A percentile compares a stretch with the other conserved stretches of the same genome.
phyloP scores from a whole-genome alignment of 192 early-diverging fungal genomes.

The Backusella tarrabulga region DNA sequence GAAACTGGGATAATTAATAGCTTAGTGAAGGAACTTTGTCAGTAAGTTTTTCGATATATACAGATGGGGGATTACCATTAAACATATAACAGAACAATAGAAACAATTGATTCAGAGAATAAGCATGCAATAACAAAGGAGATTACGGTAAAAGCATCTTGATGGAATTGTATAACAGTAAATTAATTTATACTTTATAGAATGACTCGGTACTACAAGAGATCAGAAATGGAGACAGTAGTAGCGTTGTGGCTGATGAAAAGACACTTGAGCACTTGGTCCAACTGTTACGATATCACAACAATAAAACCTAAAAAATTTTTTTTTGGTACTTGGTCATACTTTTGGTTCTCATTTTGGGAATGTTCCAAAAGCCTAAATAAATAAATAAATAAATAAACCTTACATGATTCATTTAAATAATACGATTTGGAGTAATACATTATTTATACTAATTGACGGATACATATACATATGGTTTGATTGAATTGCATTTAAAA shows the following conservation, averaged over 20 bases:
- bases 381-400: too few relatives aligned
- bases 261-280: background rate
- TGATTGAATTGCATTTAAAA: too few relatives aligned
- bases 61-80: background rate
- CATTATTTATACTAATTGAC: too few relatives aligned
- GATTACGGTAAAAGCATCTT: background rate
- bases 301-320: background rate
- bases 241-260: background rate
- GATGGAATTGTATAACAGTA: background rate
- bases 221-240: background rate
- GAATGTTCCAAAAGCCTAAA: too few relatives aligned
- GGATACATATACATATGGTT: too few relatives aligned
- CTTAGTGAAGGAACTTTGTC: background rate
- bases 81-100: background rate
- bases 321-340: background rate
- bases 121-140: background rate
- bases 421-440: too few relatives aligned
- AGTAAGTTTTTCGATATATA: background rate
- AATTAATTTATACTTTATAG: background rate
- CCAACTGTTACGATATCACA: background rate
- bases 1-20: background rate
- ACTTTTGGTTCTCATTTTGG: background rate
- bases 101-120: background rate
- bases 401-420: too few relatives aligned
- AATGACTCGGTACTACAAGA: background rate